phyloP scores from a whole-genome alignment of 768 basidiomycete genomes.

The Termitomyces sp. region DNA sequence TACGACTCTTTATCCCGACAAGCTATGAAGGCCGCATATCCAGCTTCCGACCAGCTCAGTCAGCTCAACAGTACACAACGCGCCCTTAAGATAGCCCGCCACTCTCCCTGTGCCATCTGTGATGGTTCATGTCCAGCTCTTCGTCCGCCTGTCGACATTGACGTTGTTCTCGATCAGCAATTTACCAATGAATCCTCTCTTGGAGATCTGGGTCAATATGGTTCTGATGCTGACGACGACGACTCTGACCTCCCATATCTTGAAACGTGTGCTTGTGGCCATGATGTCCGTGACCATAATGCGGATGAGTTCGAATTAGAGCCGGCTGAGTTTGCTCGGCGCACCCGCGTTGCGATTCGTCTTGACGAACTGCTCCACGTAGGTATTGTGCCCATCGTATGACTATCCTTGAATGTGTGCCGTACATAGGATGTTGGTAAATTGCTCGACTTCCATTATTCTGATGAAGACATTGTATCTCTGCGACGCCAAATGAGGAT shows the following conservation, averaged over 20 bases:
- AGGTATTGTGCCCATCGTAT: slow-evolving; percentile 17
- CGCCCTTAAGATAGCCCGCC: slow-evolving; percentile 78
- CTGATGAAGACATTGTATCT: slow-evolving; percentile 63
- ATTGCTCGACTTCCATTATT: slow-evolving; percentile 76
- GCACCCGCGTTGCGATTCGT: slow-evolving; percentile 69
- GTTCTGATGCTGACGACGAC: slow-evolving; percentile 71
- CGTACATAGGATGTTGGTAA: slow-evolving; percentile 61
- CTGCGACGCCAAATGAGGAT: slow-evolving; percentile 66
- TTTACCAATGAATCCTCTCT: slow-evolving; percentile 42
- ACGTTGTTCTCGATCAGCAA: slow-evolving; percentile 52
- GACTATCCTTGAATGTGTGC: not conserved
- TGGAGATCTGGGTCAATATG: slow-evolving; percentile 56
- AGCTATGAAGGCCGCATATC: slow-evolving; percentile 64
- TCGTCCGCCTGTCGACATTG: slow-evolving; percentile 52
- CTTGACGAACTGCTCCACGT: slow-evolving; percentile 84
- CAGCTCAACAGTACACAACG: slow-evolving; percentile 44
- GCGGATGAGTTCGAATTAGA: slow-evolving; percentile 54
- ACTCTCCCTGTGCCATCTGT: slow-evolving; percentile 67
- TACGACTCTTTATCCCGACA: not conserved
- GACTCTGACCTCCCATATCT: slow-evolving; percentile 48
- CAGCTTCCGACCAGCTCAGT: slow-evolving; percentile 47
- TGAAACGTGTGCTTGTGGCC: slow-evolving; percentile 64
- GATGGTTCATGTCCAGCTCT: slow-evolving; percentile 59
- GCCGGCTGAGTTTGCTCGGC: slow-evolving; percentile 61
- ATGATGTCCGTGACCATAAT: slow-evolving; percentile 60